Percentiles rank a stretch among this genome's conserved stretches.
Conservation (phyloP, 2,329 filamentous ascomycete genomes). For the Verticillium nubilum region DNA sequence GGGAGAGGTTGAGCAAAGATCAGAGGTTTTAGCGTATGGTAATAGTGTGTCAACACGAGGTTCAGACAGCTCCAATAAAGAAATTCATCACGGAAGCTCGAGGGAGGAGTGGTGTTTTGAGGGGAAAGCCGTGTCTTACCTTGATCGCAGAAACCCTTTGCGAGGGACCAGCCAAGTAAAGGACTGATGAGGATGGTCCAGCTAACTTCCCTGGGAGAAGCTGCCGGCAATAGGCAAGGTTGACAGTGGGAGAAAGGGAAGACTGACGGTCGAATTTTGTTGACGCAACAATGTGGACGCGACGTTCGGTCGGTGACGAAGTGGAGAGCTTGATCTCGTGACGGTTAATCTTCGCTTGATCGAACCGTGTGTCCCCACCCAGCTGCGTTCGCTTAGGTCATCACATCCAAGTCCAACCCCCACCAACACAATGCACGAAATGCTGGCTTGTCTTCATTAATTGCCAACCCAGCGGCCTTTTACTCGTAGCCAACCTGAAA, state of each 20-base stretch:
- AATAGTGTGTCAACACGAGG: slow-evolving; percentile 55
- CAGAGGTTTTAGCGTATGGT: slow-evolving; percentile 48
- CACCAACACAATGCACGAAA: neutral
- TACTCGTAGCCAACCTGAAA: slow-evolving; percentile 28
- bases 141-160: neutral
- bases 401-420: neutral
- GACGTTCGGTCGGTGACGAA: neutral
- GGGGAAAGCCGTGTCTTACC: neutral
- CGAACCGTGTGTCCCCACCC: neutral
- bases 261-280: neutral
- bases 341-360: neutral
- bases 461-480: slow-evolving; percentile 10
- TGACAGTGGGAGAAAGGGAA: neutral
- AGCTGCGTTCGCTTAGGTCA: neutral
- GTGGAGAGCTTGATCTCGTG: neutral
- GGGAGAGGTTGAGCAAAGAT: slow-evolving; percentile 21
- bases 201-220: neutral
- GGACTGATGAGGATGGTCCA: neutral
- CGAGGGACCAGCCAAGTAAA: neutral
- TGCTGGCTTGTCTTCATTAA: neutral
- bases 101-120: neutral
- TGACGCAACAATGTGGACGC: neutral
- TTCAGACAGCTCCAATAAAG: slow-evolving; percentile 76
- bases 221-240: neutral
- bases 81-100: slow-evolving; percentile 33